A percentile compares a stretch with the other conserved stretches of the same genome.
Evolutionary conservation across 2,329 filamentous ascomycete genomes (phyloP).

Genomic region (Diplocarpon mali): DNA sequence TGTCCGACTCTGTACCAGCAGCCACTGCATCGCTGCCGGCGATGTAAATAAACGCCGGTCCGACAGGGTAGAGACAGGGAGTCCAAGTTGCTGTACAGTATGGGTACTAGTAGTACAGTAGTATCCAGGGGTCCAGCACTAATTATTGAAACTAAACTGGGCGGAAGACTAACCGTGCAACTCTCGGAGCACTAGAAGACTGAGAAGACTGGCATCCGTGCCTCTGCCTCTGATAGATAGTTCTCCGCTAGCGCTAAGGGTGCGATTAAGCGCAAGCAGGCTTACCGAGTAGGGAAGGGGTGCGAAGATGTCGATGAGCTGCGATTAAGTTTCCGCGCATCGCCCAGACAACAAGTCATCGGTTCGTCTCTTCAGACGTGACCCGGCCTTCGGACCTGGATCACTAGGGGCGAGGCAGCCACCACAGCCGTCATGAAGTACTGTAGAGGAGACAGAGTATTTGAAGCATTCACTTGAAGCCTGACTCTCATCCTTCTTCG

Average conservation of each 20-base stretch:
- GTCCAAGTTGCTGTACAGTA: too few relatives aligned
- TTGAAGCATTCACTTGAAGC: too few relatives aligned
- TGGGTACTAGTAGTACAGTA: too few relatives aligned
- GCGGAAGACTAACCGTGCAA: too few relatives aligned
- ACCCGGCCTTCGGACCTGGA: background rate
- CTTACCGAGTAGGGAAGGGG: background rate
- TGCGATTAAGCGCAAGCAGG: background rate
- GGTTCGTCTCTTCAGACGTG: background rate
- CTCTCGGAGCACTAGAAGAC: too few relatives aligned
- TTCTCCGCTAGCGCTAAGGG: background rate
- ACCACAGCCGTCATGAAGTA: too few relatives aligned
- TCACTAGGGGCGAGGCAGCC: background rate
- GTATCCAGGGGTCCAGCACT: too few relatives aligned
- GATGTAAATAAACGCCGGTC: background rate
- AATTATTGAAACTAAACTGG: too few relatives aligned
- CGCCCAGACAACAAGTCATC: slow-evolving; percentile 5
- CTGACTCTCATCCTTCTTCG: background rate
- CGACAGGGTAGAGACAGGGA: background rate
- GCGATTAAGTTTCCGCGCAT: slow-evolving; percentile 2
- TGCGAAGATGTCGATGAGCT: background rate
- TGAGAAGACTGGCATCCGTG: too few relatives aligned
- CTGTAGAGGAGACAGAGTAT: too few relatives aligned
- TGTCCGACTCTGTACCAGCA: too few relatives aligned
- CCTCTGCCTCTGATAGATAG: background rate
- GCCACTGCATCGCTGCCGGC: too few relatives aligned